Base-by-base conservation (phyloP, 2,329 filamentous ascomycete species). In the Teratosphaeria destructans region DNA sequence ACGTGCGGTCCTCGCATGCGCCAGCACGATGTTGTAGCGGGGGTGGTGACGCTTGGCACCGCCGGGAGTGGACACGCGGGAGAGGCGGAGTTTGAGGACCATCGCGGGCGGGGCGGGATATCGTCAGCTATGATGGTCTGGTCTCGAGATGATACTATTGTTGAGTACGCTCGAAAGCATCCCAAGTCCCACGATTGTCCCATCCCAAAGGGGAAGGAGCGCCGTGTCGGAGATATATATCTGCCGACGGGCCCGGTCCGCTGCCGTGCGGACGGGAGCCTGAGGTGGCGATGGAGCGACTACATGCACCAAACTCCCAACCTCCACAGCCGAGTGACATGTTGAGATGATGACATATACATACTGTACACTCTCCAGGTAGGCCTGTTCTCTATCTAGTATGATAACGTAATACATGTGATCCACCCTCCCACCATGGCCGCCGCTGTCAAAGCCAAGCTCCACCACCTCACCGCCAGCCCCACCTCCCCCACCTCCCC, bases 21-120 rank as follows among this genome's bases (percentile, higher is more conserved):
- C 84, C 65, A 99, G 89, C 66, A 97, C 67, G 64, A 99, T 96
- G 78, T 99, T 99, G 82, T 96, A 99, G 69, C 96, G 88, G 2
- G 94, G 93, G n/a, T 84, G 74, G 73, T 95, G 92, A 65, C 83
- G 85, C 74, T 88, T 90, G 54, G 69, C 67, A 56, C 70, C 70
- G 57, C 63, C 63, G 32, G 70, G 70, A n/a, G 67, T 68, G 72
- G 92, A 91, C 74, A 97, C 96, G 74, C 94, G 92, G 68, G 94
- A 89, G 68, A 99, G 85, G 61, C 94, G 88, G 75, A 99, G 94
- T 74, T 89, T 89, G 70, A 99, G 82, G 63, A 97, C 93, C 94
- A 99, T 82, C 23, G 23, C 23, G 23, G 62, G 23, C 56, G 55
- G 6, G 29, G 32, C 23, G n/a, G 16, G 2, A 43, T 14, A 5